phyloP scores from a whole-genome alignment of 257 asterid species.

The Solanum chiquidenum region DNA sequence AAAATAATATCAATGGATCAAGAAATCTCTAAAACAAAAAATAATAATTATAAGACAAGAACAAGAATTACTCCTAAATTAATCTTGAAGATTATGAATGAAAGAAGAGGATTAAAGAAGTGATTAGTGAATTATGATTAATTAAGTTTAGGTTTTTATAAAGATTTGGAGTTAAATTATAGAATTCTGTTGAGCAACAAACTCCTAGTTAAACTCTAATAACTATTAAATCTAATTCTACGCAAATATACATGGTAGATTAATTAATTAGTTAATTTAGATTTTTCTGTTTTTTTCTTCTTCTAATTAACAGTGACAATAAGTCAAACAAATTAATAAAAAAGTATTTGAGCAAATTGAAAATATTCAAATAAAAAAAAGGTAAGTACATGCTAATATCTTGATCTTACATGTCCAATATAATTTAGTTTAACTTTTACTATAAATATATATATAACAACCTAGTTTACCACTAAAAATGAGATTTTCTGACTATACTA shows the following conservation, averaged over 20 bases:
- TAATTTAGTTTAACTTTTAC: not conserved
- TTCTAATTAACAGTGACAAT: not conserved
- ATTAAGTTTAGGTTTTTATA: not conserved
- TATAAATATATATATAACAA: too few species aligned
- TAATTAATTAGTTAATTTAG: not conserved
- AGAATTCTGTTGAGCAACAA: conserved; percentile 8
- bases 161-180: not conserved
- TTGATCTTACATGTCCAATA: not conserved
- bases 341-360: not conserved
- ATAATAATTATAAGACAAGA: not conserved
- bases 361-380: not conserved
- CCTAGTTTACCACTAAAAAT: too few species aligned
- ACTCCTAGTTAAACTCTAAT: conserved; percentile 15
- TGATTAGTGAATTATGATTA: not conserved
- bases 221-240: not conserved
- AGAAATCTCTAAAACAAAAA: not conserved
- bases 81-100: not conserved
- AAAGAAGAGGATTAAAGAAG: not conserved
- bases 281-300: not conserved
- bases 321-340: not conserved
- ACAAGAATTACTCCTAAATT: not conserved
- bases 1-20: not conserved
- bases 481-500: not conserved
- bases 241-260: conserved; percentile 2
- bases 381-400: not conserved